Percentiles rank a stretch among this genome's conserved stretches.
Conservation (phyloP, 2,329 filamentous ascomycete species). For the Geosmithia morbida region DNA sequence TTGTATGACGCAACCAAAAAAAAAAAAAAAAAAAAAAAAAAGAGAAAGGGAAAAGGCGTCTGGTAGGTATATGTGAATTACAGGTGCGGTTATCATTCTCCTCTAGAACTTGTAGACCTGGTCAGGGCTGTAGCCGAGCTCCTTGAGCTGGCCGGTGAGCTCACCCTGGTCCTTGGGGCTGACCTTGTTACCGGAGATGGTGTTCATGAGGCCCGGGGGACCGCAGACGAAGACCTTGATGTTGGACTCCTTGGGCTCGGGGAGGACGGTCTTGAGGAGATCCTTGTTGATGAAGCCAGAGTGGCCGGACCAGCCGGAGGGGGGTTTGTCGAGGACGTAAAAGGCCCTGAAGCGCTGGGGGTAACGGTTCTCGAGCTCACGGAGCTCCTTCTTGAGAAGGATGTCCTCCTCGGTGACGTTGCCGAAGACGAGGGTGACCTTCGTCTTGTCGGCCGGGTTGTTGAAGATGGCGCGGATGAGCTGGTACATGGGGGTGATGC, state of each 20-base stretch:
- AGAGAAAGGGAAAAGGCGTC: not conserved
- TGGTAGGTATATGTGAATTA: not conserved
- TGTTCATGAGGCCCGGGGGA: slow-evolving; percentile 85
- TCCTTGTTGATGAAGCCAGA: slow-evolving; percentile 83
- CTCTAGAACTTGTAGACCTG: slow-evolving; percentile 93
- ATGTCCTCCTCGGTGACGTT: slow-evolving; percentile 88
- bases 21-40: not conserved
- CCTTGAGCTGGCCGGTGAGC: slow-evolving; percentile 65
- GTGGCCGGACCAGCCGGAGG: slow-evolving; percentile 62
- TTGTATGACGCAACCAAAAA: no score
- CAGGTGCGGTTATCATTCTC: no score
- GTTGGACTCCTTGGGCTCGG: slow-evolving; percentile 81
- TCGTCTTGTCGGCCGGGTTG: slow-evolving; percentile 93
- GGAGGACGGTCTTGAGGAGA: slow-evolving; percentile 84
- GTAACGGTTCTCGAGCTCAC: slow-evolving; percentile 84
- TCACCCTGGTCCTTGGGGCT: slow-evolving; percentile 93
- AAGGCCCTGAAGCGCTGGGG: slow-evolving; percentile 92
- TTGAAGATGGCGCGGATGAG: slow-evolving; percentile 83
- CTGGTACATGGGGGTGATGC: slow-evolving; percentile 98
- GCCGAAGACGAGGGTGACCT: slow-evolving; percentile 89
- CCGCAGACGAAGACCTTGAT: slow-evolving; percentile 97
- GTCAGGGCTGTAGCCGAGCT: slow-evolving; percentile 54
- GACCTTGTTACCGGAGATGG: slow-evolving; percentile 77
- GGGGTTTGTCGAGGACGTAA: slow-evolving; percentile 76
- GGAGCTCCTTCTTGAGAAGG: slow-evolving; percentile 71